Evolutionary conservation across 2,329 filamentous ascomycete species (phyloP), one percentile per base, ranked within the genome.

Genomic region (Cytospora piceicola): DNA sequence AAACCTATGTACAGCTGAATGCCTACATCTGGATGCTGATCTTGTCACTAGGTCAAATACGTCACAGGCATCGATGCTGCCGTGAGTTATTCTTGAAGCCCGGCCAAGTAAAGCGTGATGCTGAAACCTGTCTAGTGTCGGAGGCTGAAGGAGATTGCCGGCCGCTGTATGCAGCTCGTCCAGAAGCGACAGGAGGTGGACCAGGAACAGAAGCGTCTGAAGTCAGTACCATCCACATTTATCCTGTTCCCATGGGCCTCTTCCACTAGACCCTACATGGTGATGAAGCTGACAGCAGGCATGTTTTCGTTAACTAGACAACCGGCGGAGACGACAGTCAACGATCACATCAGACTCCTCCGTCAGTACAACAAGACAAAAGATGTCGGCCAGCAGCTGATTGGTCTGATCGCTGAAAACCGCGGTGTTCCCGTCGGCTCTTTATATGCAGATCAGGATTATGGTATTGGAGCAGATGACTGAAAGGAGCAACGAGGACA

Each of bases 351-450:
- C 53, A 59, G 63, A 29, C 69, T 71, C 1, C 69, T 79, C 20
- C 71, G 73, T 36, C 70, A 75, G 49, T 79, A 79, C 71, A 79
- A 79, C 70, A 74, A 78, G 32, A 70, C 76, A 52, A 78, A 77
- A 51, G 77, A 79, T 32, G 72, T 76, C 11, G 75, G 73, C 4
- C 77, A 78, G 69, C 75, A 78, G 66, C 69, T 79, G 27, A 78
- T 79, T 52, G 76, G 77, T 4, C 67, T 78, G 15, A 70, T 79
- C 8, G 77, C 77, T 0, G 77, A 79, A 42, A 75, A 77, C 29
- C 69, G 71, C 0, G 73, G 74, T 5, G 72, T 77, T 1, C 71
- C 73, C 0, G 68, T 78, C 7, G 67, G 73, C 11, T 71, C 70
- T 4, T 58, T 78, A 9, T 78, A 78, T 54, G 67, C 69, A 15